These are phyloP conservation scores for Nemania bipapillata DNA, from an alignment of 2,329 filamentous ascomycete genomes.

Conservation along the genomic window DNA sequence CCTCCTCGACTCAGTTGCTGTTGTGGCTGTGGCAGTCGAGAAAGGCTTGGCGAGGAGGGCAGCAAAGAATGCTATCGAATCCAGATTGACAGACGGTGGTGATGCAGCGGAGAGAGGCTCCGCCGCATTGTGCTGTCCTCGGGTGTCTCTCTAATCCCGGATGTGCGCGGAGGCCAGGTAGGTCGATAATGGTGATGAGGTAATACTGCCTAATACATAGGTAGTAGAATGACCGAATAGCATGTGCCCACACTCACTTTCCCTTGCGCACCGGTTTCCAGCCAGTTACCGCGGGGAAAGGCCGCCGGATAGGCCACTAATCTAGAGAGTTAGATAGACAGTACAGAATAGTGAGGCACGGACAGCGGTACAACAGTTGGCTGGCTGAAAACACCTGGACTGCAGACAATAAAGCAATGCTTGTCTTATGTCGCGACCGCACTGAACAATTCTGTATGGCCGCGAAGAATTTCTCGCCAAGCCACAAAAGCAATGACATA, in stretches of 20 bases:
- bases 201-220: conserved; percentile 21
- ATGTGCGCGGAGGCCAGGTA: conserved; percentile 15
- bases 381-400: neutral
- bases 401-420: neutral
- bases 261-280: too few relatives aligned
- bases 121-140: conserved; percentile 62
- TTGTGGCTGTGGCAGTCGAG: conserved; percentile 41
- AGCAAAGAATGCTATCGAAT: conserved; percentile 61
- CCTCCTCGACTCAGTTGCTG: conserved; percentile 57
- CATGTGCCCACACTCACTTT: conserved; percentile 16
- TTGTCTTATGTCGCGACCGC: conserved; percentile 12
- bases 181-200: conserved; percentile 23
- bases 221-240: neutral
- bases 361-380: neutral
- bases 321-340: neutral
- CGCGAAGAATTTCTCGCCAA: conserved; percentile 31
- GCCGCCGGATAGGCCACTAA: neutral
- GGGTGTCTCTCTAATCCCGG: conserved; percentile 25
- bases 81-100: conserved; percentile 63
- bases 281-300: too few relatives aligned
- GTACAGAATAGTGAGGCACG: neutral
- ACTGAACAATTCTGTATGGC: conserved; percentile 9
- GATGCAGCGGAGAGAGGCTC: conserved; percentile 67
- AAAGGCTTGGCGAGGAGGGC: conserved; percentile 51
- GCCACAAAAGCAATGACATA: conserved; percentile 19